A percentile compares a stretch with the other conserved stretches of the same genome.
Conservation (phyloP, 2,329 filamentous ascomycete genomes). For the Colletotrichum sp. region DNA sequence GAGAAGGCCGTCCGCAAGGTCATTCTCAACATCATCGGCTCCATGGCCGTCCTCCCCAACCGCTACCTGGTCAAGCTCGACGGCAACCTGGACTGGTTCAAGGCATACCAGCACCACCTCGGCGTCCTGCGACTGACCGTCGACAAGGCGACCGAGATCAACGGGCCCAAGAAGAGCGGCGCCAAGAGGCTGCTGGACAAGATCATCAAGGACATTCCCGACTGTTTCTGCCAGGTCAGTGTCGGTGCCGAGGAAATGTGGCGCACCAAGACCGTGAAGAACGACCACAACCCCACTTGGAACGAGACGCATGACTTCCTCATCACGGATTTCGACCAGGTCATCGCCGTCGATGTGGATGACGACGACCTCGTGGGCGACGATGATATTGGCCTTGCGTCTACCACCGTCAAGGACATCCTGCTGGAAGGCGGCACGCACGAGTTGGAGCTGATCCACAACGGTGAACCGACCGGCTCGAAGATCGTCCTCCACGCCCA, state of each 20-base stretch:
- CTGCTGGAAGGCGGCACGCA: conserved; percentile 45
- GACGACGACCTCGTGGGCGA: conserved; percentile 47
- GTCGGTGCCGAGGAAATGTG: conserved; percentile 48
- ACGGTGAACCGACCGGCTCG: conserved; percentile 39
- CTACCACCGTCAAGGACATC: conserved; percentile 44
- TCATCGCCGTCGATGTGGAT: conserved; percentile 43
- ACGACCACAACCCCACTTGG: conserved; percentile 47
- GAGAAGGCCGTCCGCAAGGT: conserved; percentile 48
- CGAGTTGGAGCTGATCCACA: conserved; percentile 40
- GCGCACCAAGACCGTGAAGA: conserved; percentile 44
- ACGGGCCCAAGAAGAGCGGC: conserved; percentile 33
- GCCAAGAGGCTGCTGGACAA: conserved; percentile 45
- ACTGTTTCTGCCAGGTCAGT: conserved; percentile 49
- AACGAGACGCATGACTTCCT: conserved; percentile 54
- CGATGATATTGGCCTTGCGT: conserved; percentile 48
- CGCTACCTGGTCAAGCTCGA: conserved; percentile 54
- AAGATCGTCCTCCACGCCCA: conserved; percentile 40
- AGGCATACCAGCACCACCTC: conserved; percentile 46
- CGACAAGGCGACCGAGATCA: conserved; percentile 41
- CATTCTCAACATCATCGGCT: conserved; percentile 46
- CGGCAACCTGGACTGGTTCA: conserved; percentile 50
- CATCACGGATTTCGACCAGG: conserved; percentile 48
- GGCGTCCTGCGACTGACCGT: conserved; percentile 49
- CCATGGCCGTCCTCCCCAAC: conserved; percentile 53
- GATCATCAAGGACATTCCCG: conserved; percentile 49